phyloP scores from a whole-genome alignment of 305 asterid species.

The Plantago coronopus region DNA sequence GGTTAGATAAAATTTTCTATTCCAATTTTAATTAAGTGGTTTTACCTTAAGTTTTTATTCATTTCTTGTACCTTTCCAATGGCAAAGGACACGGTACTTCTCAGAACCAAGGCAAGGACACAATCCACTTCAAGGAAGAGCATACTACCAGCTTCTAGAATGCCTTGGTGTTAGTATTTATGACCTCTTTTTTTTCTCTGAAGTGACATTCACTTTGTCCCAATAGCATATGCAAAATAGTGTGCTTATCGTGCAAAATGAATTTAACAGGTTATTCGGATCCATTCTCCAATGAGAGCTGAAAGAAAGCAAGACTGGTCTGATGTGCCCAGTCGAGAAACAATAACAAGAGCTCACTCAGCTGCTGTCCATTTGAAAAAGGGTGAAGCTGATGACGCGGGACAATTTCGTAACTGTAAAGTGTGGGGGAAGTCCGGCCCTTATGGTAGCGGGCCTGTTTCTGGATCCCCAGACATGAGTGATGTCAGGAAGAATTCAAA shows the following conservation, averaged over 20 bases:
- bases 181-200: neutral
- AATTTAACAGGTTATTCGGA: constrained; percentile 71
- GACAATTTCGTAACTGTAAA: constrained; percentile 81
- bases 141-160: constrained; percentile 95
- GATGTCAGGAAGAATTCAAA: constrained; percentile 65
- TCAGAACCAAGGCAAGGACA: constrained; percentile 95
- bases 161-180: constrained; percentile 81
- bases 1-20: constrained; percentile 45
- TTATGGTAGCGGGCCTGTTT: constrained; percentile 63
- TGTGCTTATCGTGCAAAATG: constrained; percentile 17
- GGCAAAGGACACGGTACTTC: constrained; percentile 85
- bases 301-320: constrained; percentile 85
- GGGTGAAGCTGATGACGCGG: constrained; percentile 38
- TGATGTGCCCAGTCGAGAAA: constrained; percentile 71
- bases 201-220: neutral
- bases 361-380: constrained; percentile 69
- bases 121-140: constrained; percentile 99
- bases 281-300: constrained; percentile 98
- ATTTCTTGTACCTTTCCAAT: constrained; percentile 11
- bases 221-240: neutral
- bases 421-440: constrained; percentile 84
- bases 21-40: neutral
- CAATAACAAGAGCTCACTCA: constrained; percentile 70
- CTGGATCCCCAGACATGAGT: constrained; percentile 79
- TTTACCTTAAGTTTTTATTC: constrained; percentile 1